phyloP scores from a whole-genome alignment of 2,329 filamentous ascomycete genomes.

The Aspergillus sp. region DNA sequence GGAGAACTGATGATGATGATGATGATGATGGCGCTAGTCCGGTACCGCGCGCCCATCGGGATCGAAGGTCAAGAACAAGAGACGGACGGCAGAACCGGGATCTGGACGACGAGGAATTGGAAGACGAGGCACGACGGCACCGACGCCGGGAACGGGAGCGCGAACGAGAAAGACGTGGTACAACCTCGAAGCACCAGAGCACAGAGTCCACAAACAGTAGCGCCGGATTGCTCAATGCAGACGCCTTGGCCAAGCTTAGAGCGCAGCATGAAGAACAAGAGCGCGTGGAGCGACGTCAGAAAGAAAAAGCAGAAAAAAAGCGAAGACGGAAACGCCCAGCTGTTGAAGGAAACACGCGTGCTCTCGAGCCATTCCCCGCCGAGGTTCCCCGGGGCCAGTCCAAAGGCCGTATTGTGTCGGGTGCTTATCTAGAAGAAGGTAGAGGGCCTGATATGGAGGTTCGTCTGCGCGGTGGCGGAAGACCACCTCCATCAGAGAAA shows the following conservation, averaged over 20 bases:
- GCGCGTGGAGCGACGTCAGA: conserved; percentile 44
- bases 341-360: conserved; percentile 22
- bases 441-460: conserved; percentile 49
- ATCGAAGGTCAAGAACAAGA: conserved; percentile 12
- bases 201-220: conserved; percentile 44
- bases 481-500: conserved; percentile 44
- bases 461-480: conserved; percentile 40
- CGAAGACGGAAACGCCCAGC: conserved; percentile 27
- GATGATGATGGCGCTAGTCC: conserved; percentile 31
- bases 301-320: conserved; percentile 28
- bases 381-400: conserved; percentile 43
- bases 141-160: conserved; percentile 18
- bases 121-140: conserved; percentile 9
- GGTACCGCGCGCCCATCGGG: conserved; percentile 7
- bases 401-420: conserved; percentile 67
- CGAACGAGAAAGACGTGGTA: conserved; percentile 22
- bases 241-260: conserved; percentile 67
- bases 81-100: conserved; percentile 22
- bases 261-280: conserved; percentile 59
- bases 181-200: conserved; percentile 39
- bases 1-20: conserved; percentile 21
- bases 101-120: conserved; percentile 16
- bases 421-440: conserved; percentile 68
- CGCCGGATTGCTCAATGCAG: conserved; percentile 46
- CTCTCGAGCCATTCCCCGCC: conserved; percentile 20